Evolutionary conservation across 148 eudicot species (phyloP).

Genomic region (Rhododendron ovatum): DNA sequence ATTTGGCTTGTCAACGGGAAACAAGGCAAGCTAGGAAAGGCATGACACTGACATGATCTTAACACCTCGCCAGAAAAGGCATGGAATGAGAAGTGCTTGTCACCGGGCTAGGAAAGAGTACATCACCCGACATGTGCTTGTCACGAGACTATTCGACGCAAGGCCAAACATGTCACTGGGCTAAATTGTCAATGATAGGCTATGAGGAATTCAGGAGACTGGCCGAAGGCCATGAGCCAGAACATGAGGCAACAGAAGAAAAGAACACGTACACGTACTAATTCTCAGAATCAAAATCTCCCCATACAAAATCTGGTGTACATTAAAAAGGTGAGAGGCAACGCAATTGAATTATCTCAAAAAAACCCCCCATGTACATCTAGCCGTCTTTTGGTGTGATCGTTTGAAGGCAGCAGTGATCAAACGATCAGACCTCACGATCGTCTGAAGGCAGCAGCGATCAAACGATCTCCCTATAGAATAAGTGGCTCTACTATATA

Average conservation of each 20-base stretch:
- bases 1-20: background rate
- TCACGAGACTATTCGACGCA: too few relatives aligned
- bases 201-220: too few relatives aligned
- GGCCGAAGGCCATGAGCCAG: too few relatives aligned
- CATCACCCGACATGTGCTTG: too few relatives aligned
- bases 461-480: background rate
- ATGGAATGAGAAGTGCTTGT: too few relatives aligned
- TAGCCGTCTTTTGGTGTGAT: background rate
- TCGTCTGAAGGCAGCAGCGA: background rate
- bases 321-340: constrained; percentile 8
- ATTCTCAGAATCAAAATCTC: constrained; percentile 4
- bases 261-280: background rate
- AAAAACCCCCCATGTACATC: background rate
- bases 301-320: constrained; percentile 6
- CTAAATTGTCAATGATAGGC: too few relatives aligned
- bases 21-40: background rate
- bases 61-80: background rate
- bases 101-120: too few relatives aligned
- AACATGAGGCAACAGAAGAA: too few relatives aligned
- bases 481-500: background rate
- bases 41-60: background rate
- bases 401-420: background rate
- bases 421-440: background rate
- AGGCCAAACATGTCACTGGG: too few relatives aligned
- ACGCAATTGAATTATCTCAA: background rate